phyloP scores from a whole-genome alignment of 2,329 filamentous ascomycete genomes.

The Epichloe hybrida region DNA sequence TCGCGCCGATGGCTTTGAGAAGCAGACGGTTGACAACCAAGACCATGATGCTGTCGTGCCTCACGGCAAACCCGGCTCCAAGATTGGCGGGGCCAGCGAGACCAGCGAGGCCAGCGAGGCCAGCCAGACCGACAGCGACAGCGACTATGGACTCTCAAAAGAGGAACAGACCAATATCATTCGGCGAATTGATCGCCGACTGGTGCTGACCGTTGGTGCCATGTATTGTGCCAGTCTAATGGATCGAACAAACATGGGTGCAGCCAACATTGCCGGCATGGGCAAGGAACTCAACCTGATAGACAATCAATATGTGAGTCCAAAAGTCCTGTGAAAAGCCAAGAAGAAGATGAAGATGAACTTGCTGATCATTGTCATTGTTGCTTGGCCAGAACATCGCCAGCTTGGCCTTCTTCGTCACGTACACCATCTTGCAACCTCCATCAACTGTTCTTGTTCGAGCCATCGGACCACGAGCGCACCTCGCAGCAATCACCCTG shows the following conservation, averaged over 20 bases:
- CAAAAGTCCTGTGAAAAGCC: background rate
- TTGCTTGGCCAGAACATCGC: slow-evolving; percentile 37
- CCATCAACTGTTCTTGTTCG: slow-evolving; percentile 57
- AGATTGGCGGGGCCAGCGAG: slow-evolving; percentile 30
- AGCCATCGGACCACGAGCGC: slow-evolving; percentile 47
- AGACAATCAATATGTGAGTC: slow-evolving; percentile 31
- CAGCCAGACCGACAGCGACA: slow-evolving; percentile 24
- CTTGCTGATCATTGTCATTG: background rate
- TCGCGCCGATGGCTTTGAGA: slow-evolving; percentile 10
- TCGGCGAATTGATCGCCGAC: slow-evolving; percentile 51
- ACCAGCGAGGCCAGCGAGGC: too few relatives aligned
- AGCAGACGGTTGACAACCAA: slow-evolving; percentile 11
- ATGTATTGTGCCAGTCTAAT: slow-evolving; percentile 67
- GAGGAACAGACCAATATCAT: slow-evolving; percentile 56
- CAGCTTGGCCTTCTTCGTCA: slow-evolving; percentile 60
- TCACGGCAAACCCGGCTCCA: slow-evolving; percentile 13
- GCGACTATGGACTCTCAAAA: slow-evolving; percentile 36
- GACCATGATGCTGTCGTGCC: slow-evolving; percentile 11
- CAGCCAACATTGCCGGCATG: slow-evolving; percentile 59
- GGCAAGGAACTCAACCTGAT: slow-evolving; percentile 30
- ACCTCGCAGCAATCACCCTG: slow-evolving; percentile 39
- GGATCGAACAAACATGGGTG: slow-evolving; percentile 66
- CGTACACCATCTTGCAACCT: slow-evolving; percentile 59
- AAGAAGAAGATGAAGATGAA: background rate
- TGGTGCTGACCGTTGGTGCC: slow-evolving; percentile 46